Evolutionary conservation across 805 yeast species (phyloP).

Genomic region (Teunomyces funiuensis): DNA sequence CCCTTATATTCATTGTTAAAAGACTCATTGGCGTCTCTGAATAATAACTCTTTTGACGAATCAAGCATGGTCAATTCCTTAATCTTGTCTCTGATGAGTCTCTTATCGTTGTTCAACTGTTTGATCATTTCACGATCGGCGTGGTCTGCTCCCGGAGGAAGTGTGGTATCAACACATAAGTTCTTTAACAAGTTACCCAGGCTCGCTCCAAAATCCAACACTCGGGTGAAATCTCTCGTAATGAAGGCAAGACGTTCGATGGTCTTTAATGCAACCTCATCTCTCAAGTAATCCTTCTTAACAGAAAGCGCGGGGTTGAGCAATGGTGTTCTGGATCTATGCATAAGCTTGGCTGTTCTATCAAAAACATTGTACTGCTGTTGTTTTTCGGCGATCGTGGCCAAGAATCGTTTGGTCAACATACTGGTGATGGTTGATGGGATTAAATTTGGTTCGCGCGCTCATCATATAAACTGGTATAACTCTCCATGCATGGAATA

Average conservation of each 20-base stretch:
- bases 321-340: constrained; percentile 52
- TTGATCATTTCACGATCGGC: constrained; percentile 39
- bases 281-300: constrained; percentile 68
- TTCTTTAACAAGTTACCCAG: constrained; percentile 60
- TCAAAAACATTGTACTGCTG: constrained; percentile 54
- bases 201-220: constrained; percentile 73
- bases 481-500: neutral
- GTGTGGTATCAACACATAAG: constrained; percentile 27
- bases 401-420: constrained; percentile 18
- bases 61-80: constrained; percentile 66
- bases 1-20: constrained; percentile 46
- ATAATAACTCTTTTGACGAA: constrained; percentile 51
- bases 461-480: neutral
- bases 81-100: constrained; percentile 51
- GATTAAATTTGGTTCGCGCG: constrained; percentile 4
- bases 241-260: constrained; percentile 75
- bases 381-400: constrained; percentile 26
- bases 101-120: constrained; percentile 52
- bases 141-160: constrained; percentile 24
- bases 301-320: constrained; percentile 46
- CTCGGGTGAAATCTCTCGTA: constrained; percentile 56
- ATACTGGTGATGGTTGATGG: constrained; percentile 1
- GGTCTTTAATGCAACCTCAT: constrained; percentile 70
- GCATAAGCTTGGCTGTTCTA: constrained; percentile 58
- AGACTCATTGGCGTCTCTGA: constrained; percentile 45